These are phyloP conservation scores for Primulina eburnea DNA, from an alignment of 257 asterid genomes.

Conservation along the genomic window DNA sequence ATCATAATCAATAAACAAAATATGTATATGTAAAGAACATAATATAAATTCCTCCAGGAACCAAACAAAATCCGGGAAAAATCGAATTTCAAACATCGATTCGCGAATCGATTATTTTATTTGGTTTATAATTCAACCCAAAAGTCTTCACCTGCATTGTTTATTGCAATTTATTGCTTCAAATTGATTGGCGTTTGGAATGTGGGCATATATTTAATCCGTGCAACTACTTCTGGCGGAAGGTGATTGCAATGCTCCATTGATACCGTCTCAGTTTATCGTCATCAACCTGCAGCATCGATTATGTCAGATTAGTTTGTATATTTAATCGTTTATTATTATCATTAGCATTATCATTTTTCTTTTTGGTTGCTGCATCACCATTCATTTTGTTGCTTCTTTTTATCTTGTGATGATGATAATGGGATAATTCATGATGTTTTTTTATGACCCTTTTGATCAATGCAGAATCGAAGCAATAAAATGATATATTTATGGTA, in stretches of 20 bases:
- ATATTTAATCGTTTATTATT: background rate
- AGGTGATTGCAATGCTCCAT: constrained; percentile 35
- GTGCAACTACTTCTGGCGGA: constrained; percentile 41
- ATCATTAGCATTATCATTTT: background rate
- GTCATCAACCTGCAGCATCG: constrained; percentile 25
- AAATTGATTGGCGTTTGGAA: constrained; percentile 14
- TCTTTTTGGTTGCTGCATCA: background rate
- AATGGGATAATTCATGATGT: constrained; percentile 13
- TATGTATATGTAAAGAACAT: background rate
- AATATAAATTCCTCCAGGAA: background rate
- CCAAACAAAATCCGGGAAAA: constrained; percentile 21
- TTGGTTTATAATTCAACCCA: background rate
- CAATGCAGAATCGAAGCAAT: constrained; percentile 29
- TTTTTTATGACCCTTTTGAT: constrained; percentile 14
- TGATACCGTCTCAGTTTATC: constrained; percentile 20
- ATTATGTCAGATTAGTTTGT: constrained; percentile 23
- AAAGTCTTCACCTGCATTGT: background rate
- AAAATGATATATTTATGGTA: constrained; percentile 27
- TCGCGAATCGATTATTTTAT: constrained; percentile 9
- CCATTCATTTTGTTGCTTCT: constrained; percentile 5
- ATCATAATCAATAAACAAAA: no score
- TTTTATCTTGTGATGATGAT: background rate
- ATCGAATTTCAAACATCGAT: constrained; percentile 22
- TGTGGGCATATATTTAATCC: constrained; percentile 27
- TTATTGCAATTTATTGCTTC: constrained; percentile 6